Conservation (phyloP, 108 stramenopile genomes). For the Cyclotella atomus region DNA sequence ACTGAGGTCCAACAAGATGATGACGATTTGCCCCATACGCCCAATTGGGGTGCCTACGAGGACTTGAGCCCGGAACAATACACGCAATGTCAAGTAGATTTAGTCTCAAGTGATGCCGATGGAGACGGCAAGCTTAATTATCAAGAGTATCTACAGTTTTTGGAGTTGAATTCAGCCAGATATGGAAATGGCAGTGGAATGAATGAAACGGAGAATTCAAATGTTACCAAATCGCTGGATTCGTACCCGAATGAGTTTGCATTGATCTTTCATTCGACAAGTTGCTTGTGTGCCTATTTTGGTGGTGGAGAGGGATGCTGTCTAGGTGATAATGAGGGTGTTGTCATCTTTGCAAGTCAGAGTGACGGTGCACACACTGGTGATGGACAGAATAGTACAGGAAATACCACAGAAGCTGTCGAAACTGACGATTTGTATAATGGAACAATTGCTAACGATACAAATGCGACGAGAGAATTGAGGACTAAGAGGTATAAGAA, state of each 20-base stretch:
- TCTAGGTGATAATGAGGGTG: not conserved
- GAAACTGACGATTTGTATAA: not conserved
- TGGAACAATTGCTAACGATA: not conserved
- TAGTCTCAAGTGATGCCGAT: not conserved
- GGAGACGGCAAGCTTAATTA: not conserved
- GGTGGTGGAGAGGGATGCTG: constrained; percentile 5
- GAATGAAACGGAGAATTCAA: not conserved
- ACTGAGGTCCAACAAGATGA: not conserved
- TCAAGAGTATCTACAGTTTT: not conserved
- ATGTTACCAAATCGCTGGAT: not conserved
- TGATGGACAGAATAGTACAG: not conserved
- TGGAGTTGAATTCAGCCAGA: not conserved
- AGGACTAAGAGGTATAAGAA: not conserved
- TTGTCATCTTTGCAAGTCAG: not conserved
- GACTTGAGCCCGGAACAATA: not conserved
- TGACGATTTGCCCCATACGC: not conserved
- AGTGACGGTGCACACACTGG: not conserved
- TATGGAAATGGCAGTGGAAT: too few relatives aligned
- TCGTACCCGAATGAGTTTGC: not conserved
- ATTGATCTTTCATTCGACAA: not conserved
- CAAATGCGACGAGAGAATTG: constrained; percentile 1
- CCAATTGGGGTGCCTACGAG: not conserved
- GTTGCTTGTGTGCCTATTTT: not conserved
- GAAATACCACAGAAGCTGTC: not conserved
- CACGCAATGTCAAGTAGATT: not conserved